Conservation (phyloP, 1,284 basidiomycete genomes). For the Pholiota adiposa region DNA sequence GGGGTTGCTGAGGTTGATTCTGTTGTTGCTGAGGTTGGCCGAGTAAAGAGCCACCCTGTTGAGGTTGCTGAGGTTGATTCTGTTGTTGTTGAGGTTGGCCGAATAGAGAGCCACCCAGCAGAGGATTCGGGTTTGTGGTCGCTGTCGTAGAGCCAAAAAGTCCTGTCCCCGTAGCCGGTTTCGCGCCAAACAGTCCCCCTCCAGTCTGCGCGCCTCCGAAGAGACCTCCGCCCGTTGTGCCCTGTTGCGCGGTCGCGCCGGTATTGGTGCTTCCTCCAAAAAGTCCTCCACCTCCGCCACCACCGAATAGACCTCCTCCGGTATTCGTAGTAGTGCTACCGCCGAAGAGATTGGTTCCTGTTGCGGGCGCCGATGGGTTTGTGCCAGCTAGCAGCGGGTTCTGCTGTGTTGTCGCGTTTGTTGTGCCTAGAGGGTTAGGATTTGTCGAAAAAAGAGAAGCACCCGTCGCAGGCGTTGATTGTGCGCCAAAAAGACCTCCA, state of each 20-base stretch:
- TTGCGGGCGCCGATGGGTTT: slow-evolving; percentile 13
- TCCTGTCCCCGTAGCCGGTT: slow-evolving; percentile 25
- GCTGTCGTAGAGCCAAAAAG: slow-evolving; percentile 28
- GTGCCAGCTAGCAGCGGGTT: slow-evolving; percentile 24
- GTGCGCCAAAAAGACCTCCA: slow-evolving; percentile 21
- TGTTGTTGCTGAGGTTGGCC: slow-evolving; percentile 34
- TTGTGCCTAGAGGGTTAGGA: slow-evolving; percentile 10
- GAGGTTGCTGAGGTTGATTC: slow-evolving; percentile 26
- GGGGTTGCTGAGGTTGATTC: slow-evolving; percentile 26
- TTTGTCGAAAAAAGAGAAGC: slow-evolving; percentile 22
- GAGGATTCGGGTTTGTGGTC: slow-evolving; percentile 19
- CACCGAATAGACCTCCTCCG: slow-evolving; percentile 31
- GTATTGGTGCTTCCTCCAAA: slow-evolving; percentile 34
- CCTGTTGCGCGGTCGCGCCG: slow-evolving; percentile 11
- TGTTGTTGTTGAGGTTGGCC: slow-evolving; percentile 34
- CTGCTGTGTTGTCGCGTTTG: slow-evolving; percentile 19
- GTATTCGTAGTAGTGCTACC: slow-evolving; percentile 16
- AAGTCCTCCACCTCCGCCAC: slow-evolving; percentile 29
- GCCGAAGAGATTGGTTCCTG: slow-evolving; percentile 30
- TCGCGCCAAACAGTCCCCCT: slow-evolving; percentile 39
- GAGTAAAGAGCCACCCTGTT: slow-evolving; percentile 28
- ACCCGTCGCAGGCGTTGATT: slow-evolving; percentile 18
- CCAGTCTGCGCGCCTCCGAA: slow-evolving; percentile 32
- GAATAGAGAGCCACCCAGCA: slow-evolving; percentile 30
- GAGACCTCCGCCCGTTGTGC: slow-evolving; percentile 28